Evolutionary conservation across 371 early-diverging fungal genomes (phyloP).

Genomic region (Lichtheimia corymbifera): DNA sequence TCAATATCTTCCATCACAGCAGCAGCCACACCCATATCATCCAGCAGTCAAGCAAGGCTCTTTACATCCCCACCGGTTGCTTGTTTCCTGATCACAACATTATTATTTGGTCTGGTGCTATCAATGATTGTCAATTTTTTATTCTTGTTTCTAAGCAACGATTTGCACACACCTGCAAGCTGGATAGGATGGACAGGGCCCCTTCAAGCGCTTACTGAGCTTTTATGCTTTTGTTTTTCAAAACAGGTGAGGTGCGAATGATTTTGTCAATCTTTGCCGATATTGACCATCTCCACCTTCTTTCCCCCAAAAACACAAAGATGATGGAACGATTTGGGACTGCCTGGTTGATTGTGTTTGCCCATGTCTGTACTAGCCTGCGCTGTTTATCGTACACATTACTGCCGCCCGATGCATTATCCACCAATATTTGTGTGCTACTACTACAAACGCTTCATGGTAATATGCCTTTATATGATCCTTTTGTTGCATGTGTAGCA

Average conservation of each 20-base stretch:
- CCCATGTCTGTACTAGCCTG: conserved; percentile 38
- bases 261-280: neutral
- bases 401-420: conserved; percentile 27
- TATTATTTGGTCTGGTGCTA: conserved; percentile 33
- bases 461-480: neutral
- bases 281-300: neutral
- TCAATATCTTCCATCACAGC: neutral
- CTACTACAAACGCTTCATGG: conserved; percentile 43
- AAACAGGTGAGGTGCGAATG: conserved; percentile 20
- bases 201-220: conserved; percentile 33
- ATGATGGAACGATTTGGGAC: conserved; percentile 42
- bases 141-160: conserved; percentile 29
- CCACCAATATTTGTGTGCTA: conserved; percentile 35
- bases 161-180: conserved; percentile 29
- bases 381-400: conserved; percentile 40
- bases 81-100: conserved; percentile 30
- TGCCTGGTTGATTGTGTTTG: conserved; percentile 38
- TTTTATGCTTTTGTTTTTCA: conserved; percentile 34
- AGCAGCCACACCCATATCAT: neutral
- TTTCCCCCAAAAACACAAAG: conserved; percentile 12
- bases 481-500: neutral
- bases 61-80: conserved; percentile 16
- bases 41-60: neutral
- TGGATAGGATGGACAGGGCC: conserved; percentile 42
- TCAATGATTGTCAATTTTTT: conserved; percentile 44